Conservation (phyloP, 202 grass and related monocot genomes). For the Digitaria exilis region DNA sequence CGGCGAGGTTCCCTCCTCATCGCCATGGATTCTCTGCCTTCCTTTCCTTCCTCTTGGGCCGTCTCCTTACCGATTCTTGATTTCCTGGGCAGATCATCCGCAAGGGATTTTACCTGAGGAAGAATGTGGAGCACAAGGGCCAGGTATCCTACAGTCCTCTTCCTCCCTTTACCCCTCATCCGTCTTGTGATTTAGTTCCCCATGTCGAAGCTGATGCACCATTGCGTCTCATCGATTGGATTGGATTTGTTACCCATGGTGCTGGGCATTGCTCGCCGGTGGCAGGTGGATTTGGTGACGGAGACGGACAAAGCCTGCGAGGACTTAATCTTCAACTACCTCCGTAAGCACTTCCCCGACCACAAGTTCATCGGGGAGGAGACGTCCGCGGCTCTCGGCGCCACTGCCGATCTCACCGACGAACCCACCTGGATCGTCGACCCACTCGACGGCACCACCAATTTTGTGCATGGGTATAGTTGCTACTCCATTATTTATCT, state of each 20-base stretch:
- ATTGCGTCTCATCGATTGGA: background rate
- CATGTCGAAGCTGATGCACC: background rate
- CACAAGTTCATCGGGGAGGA: conserved; percentile 99
- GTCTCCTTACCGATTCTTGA: conserved; percentile 12
- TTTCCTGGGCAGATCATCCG: conserved; percentile 60
- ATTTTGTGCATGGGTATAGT: conserved; percentile 94
- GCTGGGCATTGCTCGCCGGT: conserved; percentile 16
- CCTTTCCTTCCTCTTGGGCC: background rate
- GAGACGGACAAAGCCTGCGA: conserved; percentile 96
- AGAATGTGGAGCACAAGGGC: conserved; percentile 99
- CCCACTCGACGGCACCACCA: conserved; percentile 94
- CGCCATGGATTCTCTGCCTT: background rate
- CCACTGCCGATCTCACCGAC: conserved; percentile 75
- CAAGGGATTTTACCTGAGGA: conserved; percentile 82
- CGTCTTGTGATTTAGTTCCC: background rate
- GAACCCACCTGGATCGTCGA: conserved; percentile 96
- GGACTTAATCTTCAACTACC: conserved; percentile 87
- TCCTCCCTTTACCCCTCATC: background rate
- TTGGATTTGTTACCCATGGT: conserved; percentile 14
- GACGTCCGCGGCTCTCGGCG: conserved; percentile 70
- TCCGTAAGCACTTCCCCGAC: conserved; percentile 75
- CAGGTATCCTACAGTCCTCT: conserved; percentile 47
- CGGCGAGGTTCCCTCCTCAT: conserved; percentile 59
- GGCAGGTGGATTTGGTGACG: conserved; percentile 93
- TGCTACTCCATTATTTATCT: background rate